Evolutionary conservation across 129 eudicot species (phyloP).

Genomic region (Heracleum sosnowskyi): DNA sequence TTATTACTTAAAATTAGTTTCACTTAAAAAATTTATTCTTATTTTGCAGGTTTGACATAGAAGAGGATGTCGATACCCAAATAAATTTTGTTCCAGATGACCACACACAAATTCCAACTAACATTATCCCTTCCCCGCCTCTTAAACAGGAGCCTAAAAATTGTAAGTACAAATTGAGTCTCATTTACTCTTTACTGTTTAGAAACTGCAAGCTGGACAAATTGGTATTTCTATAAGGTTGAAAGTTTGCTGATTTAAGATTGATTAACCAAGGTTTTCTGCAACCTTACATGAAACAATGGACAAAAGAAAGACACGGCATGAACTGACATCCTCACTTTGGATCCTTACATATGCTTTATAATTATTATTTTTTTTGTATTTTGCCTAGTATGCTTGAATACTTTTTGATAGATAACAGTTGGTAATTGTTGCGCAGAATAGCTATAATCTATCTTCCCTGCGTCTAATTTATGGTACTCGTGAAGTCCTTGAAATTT

Average conservation of each 20-base stretch:
- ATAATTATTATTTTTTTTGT: no score
- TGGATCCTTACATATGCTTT: neutral
- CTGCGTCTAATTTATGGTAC: neutral
- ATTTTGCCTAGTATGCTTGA: neutral
- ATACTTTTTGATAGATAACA: neutral
- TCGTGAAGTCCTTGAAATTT: neutral
- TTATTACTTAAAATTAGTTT: neutral
- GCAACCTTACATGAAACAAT: neutral
- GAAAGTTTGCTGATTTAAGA: neutral
- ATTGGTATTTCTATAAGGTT: neutral
- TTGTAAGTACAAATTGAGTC: conserved; percentile 32
- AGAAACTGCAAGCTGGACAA: neutral
- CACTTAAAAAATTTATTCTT: neutral
- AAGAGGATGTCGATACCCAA: conserved; percentile 66
- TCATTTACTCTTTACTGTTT: conserved; percentile 13
- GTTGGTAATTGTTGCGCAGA: neutral
- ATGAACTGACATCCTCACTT: neutral
- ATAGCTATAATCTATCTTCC: neutral
- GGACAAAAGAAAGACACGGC: neutral
- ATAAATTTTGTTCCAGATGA: conserved; percentile 30
- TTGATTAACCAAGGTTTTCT: neutral
- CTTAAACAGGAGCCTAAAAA: conserved; percentile 33
- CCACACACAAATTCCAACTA: conserved; percentile 41
- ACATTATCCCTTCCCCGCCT: conserved; percentile 61
- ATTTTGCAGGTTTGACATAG: conserved; percentile 70